phyloP scores from a whole-genome alignment of 441 rosid species.

The Populus tomentosa region DNA sequence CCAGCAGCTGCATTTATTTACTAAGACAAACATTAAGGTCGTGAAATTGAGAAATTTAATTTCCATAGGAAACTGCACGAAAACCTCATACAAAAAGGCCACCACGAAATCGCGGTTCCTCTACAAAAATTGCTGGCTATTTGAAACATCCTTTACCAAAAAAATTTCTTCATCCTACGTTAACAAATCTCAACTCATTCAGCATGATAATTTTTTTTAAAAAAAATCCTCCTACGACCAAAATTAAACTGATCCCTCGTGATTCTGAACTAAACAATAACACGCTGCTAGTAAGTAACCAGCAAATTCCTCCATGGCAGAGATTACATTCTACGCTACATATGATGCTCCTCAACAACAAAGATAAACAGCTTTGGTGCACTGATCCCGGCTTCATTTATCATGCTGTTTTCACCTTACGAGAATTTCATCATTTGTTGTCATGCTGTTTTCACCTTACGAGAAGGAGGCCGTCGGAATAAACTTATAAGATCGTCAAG shows the following conservation, averaged over 20 bases:
- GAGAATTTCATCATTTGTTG: no score
- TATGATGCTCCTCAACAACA: neutral
- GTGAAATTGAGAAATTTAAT: no score
- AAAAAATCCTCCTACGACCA: no score
- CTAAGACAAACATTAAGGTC: no score
- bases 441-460: slow-evolving; percentile 29
- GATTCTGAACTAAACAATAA: no score
- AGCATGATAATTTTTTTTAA: no score
- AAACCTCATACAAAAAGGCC: no score
- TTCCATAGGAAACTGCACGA: no score
- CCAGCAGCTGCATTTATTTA: no score
- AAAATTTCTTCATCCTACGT: slow-evolving; percentile 8
- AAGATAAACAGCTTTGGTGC: neutral
- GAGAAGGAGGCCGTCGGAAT: slow-evolving; percentile 89
- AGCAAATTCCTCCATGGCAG: no score
- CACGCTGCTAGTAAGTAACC: no score
- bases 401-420: slow-evolving; percentile 38
- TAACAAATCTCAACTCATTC: slow-evolving; percentile 7
- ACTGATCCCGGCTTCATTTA: neutral
- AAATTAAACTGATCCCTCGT: no score
- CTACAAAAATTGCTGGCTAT: slow-evolving; percentile 10
- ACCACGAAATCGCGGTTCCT: neutral
- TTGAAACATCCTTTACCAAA: slow-evolving; percentile 17
- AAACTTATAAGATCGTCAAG: slow-evolving; percentile 92
- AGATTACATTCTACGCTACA: slow-evolving; percentile 16